Conservation (phyloP, 2,329 filamentous ascomycete species). For the Karstenula rhodostoma region DNA sequence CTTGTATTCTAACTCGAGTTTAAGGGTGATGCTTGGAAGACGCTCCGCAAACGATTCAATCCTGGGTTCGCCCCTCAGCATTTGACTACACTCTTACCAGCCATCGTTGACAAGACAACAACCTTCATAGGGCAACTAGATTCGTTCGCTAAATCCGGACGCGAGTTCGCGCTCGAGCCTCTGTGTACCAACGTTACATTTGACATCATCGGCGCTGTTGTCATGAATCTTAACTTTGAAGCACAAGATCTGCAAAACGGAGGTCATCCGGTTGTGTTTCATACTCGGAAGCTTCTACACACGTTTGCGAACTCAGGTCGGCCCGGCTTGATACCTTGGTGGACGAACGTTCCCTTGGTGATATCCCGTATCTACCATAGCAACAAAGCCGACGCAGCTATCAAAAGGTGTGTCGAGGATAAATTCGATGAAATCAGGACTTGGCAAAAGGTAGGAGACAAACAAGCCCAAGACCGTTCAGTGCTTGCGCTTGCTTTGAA, state of each 20-base stretch:
- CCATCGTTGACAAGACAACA: constrained; percentile 46
- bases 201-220: constrained; percentile 47
- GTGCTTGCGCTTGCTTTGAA: constrained; percentile 46
- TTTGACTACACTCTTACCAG: constrained; percentile 44
- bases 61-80: constrained; percentile 49
- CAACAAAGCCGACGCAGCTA: constrained; percentile 31
- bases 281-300: constrained; percentile 30
- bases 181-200: constrained; percentile 43
- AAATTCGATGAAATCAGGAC: constrained; percentile 37
- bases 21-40: constrained; percentile 45
- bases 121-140: constrained; percentile 45
- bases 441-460: constrained; percentile 24
- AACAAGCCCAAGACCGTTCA: constrained; percentile 36
- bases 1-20: background rate
- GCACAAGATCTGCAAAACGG: constrained; percentile 34
- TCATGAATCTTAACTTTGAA: constrained; percentile 39
- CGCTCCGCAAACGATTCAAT: constrained; percentile 46
- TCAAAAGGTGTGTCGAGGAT: constrained; percentile 37
- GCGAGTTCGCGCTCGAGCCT: constrained; percentile 40
- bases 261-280: constrained; percentile 35
- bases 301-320: constrained; percentile 28
- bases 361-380: constrained; percentile 32
- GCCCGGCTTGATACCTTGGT: constrained; percentile 29
- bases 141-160: constrained; percentile 31
- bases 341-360: constrained; percentile 30